Conservation (phyloP, 2,329 filamentous ascomycete genomes). For the Harringtonia lauricola region DNA sequence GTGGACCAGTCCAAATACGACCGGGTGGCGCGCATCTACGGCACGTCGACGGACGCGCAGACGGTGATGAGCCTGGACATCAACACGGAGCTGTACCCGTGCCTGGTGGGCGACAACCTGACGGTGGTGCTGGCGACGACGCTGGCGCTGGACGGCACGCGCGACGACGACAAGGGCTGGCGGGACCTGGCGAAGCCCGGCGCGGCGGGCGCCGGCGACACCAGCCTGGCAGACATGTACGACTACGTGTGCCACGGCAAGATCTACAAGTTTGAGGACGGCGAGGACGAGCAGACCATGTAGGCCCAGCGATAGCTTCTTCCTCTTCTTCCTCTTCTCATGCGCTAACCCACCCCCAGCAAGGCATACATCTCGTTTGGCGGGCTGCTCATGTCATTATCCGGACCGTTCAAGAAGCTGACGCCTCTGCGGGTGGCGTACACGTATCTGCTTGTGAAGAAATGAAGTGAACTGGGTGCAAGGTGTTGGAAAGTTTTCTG, state of each 20-base stretch:
- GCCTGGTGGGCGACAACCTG: slow-evolving; percentile 61
- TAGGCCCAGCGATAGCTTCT: slow-evolving; percentile 34
- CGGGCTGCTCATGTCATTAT: slow-evolving; percentile 77
- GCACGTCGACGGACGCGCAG: slow-evolving; percentile 61
- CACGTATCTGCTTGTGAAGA: slow-evolving; percentile 89
- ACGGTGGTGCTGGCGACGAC: slow-evolving; percentile 77
- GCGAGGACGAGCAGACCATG: slow-evolving; percentile 71
- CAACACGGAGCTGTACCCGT: slow-evolving; percentile 85
- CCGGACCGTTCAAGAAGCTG: slow-evolving; percentile 93
- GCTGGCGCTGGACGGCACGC: slow-evolving; percentile 74
- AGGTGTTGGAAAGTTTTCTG: too few relatives aligned
- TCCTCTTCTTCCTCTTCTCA: neutral
- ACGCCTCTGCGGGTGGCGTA: slow-evolving; percentile 86
- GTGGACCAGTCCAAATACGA: slow-evolving; percentile 87
- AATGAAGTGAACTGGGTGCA: slow-evolving; percentile 42
- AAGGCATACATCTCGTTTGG: slow-evolving; percentile 94
- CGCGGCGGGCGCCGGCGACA: slow-evolving; percentile 26
- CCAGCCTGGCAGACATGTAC: slow-evolving; percentile 64
- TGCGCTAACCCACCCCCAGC: slow-evolving; percentile 32
- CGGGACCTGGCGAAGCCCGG: slow-evolving; percentile 53
- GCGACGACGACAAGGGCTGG: slow-evolving; percentile 71
- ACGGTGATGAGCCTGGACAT: slow-evolving; percentile 80
- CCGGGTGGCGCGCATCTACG: slow-evolving; percentile 77
- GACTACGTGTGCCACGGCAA: slow-evolving; percentile 86
- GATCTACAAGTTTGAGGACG: slow-evolving; percentile 81